phyloP scores from a whole-genome alignment of 2,329 filamentous ascomycete species.

The Colletotrichum tropicale region DNA sequence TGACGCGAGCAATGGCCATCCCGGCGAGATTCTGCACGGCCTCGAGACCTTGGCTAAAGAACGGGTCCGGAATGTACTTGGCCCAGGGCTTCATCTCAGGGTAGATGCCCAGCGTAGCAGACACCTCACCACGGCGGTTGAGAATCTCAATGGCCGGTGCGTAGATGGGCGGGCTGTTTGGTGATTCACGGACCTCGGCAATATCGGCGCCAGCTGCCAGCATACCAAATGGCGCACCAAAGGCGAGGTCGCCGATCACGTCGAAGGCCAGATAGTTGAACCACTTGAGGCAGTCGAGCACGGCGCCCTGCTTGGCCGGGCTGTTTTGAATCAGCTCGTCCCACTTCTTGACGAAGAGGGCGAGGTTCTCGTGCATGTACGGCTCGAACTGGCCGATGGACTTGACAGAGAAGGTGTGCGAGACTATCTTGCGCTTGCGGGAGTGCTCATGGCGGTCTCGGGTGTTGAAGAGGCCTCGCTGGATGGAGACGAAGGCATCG shows the following conservation, averaged over 20 bases:
- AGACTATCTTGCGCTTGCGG: constrained; percentile 86
- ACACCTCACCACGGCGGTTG: constrained; percentile 87
- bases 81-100: constrained; percentile 81
- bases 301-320: constrained; percentile 42
- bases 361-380: constrained; percentile 82
- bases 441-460: constrained; percentile 81
- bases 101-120: constrained; percentile 76
- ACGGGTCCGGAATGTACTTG: constrained; percentile 79
- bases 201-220: constrained; percentile 21
- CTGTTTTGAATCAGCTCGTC: constrained; percentile 54
- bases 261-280: constrained; percentile 21
- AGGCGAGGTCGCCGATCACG: constrained; percentile 25
- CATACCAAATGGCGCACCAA: constrained; percentile 24
- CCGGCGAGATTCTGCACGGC: constrained; percentile 84
- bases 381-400: constrained; percentile 85
- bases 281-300: constrained; percentile 67
- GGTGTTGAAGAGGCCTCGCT: constrained; percentile 87
- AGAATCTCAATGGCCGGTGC: constrained; percentile 85
- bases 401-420: constrained; percentile 86
- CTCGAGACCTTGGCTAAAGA: constrained; percentile 76
- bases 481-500: constrained; percentile 88
- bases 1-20: constrained; percentile 85
- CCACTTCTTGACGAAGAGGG: constrained; percentile 75
- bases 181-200: constrained; percentile 40
- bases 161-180: constrained; percentile 67